These are phyloP conservation scores for Camellia sinensis DNA, from an alignment of 148 eudicot genomes.

Conservation along the genomic window DNA sequence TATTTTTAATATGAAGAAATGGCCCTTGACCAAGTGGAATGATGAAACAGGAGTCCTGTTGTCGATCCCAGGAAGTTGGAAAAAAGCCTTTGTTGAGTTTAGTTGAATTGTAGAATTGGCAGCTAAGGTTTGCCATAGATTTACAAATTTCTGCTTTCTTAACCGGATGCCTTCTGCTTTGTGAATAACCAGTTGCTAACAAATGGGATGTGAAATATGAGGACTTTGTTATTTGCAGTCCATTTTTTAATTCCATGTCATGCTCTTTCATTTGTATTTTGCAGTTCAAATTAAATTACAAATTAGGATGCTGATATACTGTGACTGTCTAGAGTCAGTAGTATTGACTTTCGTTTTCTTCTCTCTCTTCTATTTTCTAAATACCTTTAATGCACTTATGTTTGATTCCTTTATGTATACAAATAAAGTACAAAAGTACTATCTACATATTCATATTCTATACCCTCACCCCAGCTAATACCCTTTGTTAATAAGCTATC, in stretches of 20 bases:
- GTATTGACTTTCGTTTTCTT: neutral
- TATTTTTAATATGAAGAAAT: neutral
- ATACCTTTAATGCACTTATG: neutral
- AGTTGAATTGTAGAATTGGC: neutral
- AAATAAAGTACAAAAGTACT: neutral
- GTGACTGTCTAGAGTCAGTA: neutral
- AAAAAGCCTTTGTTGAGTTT: neutral
- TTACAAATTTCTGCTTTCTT: neutral
- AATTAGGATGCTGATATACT: neutral
- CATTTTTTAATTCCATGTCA: neutral
- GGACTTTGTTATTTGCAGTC: neutral
- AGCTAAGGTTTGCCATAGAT: neutral
- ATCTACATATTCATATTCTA: neutral
- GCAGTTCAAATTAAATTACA: neutral
- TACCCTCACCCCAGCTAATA: neutral
- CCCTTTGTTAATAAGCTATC: neutral
- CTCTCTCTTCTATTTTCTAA: neutral
- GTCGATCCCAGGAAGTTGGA: neutral
- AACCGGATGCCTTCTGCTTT: conserved; percentile 6
- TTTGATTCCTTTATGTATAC: neutral
- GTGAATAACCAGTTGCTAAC: neutral
- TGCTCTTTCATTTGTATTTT: neutral
- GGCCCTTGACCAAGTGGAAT: neutral
- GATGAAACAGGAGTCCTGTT: neutral
- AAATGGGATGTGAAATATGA: neutral